Evolutionary conservation across 257 asterid genomes (phyloP).

Genomic region (Ajuga chamaepitys): DNA sequence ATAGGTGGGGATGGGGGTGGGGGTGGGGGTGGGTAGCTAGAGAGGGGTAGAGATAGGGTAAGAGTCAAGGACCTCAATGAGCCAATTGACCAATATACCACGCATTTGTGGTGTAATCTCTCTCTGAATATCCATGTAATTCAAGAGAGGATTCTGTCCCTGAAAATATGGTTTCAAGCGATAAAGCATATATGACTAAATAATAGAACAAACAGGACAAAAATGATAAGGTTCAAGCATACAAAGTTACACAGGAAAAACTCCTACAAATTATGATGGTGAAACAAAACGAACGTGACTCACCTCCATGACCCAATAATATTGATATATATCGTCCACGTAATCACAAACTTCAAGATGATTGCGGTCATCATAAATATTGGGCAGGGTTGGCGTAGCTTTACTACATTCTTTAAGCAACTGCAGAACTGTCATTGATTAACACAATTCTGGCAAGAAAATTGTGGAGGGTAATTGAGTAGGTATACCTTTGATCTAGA

Average conservation of each 20-base stretch:
- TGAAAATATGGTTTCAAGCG: slow-evolving; percentile 26
- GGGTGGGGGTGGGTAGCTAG: slow-evolving; percentile 5
- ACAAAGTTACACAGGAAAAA: neutral
- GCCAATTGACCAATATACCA: slow-evolving; percentile 92
- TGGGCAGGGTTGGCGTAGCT: slow-evolving; percentile 38
- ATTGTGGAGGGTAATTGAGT: slow-evolving; percentile 4
- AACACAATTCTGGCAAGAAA: neutral
- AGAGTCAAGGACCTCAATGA: slow-evolving; percentile 57
- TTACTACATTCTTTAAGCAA: slow-evolving; percentile 34
- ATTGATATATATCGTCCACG: slow-evolving; percentile 85
- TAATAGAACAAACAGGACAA: neutral
- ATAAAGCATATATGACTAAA: neutral
- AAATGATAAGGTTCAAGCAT: neutral
- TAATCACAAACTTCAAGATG: slow-evolving; percentile 89
- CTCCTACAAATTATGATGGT: neutral
- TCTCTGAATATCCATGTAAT: slow-evolving; percentile 51
- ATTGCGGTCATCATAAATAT: slow-evolving; percentile 68
- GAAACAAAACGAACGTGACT: slow-evolving; percentile 1
- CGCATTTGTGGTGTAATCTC: slow-evolving; percentile 85
- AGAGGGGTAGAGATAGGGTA: neutral
- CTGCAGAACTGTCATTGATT: slow-evolving; percentile 23
- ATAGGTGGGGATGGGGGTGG: slow-evolving; percentile 1
- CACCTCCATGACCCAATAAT: slow-evolving; percentile 97
- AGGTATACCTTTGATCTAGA: slow-evolving; percentile 61
- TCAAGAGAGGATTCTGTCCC: slow-evolving; percentile 51